Base-by-base conservation (phyloP, 2,329 filamentous ascomycete genomes). In the Arachnomyces sp. region DNA sequence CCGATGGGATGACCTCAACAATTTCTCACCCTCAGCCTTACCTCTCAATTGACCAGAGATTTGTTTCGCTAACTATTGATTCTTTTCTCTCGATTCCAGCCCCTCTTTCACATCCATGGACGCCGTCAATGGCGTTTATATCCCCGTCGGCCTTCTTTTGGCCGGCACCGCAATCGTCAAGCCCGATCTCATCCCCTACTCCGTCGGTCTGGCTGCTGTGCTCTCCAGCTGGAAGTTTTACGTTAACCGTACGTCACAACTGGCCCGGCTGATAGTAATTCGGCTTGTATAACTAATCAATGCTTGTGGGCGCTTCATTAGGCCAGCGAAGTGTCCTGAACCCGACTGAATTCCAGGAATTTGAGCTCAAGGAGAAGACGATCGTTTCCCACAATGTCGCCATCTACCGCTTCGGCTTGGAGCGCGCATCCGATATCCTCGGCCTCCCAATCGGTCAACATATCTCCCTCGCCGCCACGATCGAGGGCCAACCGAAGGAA, bases 391-490 rank as follows among this genome's bases (percentile, higher is more conserved):
- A 96, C 78, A 98, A 98, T 73, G 90, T 94, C 45, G 89, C 90
- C 65, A 94, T 98, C 71, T 98, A 96, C 74, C 88, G 92, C 58
- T 95, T 96, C 71, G 75, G 76, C 49, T 84, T 98, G 31, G 89
- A 89, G 42, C 74, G 74, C 38, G 70, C 81, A 31, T 82, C 72
- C 54, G 78, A 84, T 52, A 87, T 95, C 63, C 85, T 96, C 57
- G 92, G 92, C 58, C 84, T 96, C 32, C 90, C 92, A 51, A 96
- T 96, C 70, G 92, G 92, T 60, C 92, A 98, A 72, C 92, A 98
- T 73, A 95, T 98, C 68, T 95, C 90, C 47, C 87, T 98, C 60
- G 86, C 84, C 52, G 90, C 88, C 41, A 78, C 76, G 42, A 77
- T 88, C 46, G 79, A 85, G 55, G 87, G 86, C 59, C 74, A 75